Conservation (phyloP, 495 filamentous ascomycete genomes). For the Aspergillus olivimuriae region DNA sequence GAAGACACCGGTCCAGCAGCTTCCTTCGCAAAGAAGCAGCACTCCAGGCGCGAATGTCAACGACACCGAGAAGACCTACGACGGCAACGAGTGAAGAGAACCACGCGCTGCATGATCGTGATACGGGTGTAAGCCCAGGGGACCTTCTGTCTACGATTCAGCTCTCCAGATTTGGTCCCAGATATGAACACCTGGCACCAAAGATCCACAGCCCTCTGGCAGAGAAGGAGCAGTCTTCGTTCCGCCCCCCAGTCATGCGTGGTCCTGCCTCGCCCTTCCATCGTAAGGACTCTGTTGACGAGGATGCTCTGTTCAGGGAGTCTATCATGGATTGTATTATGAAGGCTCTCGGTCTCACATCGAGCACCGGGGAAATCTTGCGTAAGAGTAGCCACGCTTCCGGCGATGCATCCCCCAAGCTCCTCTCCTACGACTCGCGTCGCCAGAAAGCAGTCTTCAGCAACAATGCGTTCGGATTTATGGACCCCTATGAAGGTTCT, state of each 20-base stretch:
- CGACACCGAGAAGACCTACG: slow-evolving; percentile 15
- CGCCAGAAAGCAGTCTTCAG: slow-evolving; percentile 75
- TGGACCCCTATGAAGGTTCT: slow-evolving; percentile 81
- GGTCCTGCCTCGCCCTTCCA: slow-evolving; percentile 43
- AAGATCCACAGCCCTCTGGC: slow-evolving; percentile 49
- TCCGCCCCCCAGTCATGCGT: slow-evolving; percentile 39
- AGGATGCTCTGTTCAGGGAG: slow-evolving; percentile 80
- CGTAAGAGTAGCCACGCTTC: slow-evolving; percentile 60
- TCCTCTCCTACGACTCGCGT: slow-evolving; percentile 79
- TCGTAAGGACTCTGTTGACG: slow-evolving; percentile 70
- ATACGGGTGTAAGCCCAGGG: slow-evolving; percentile 55
- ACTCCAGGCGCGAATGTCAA: slow-evolving; percentile 53
- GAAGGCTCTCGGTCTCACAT: slow-evolving; percentile 80
- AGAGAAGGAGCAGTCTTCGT: slow-evolving; percentile 50
- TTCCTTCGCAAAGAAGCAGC: slow-evolving; percentile 75
- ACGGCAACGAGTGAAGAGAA: slow-evolving; percentile 15
- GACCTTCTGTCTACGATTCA: slow-evolving; percentile 79
- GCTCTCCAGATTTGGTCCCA: slow-evolving; percentile 53
- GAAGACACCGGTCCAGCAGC: slow-evolving; percentile 65
- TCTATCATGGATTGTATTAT: slow-evolving; percentile 93
- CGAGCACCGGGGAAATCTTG: slow-evolving; percentile 51
- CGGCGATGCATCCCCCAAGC: slow-evolving; percentile 73
- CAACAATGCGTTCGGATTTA: slow-evolving; percentile 93
- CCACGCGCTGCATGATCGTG: slow-evolving; percentile 21
- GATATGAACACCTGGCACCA: slow-evolving; percentile 26